Conservation (phyloP, 106 monocot genomes). For the Narthecium ossifragum region DNA sequence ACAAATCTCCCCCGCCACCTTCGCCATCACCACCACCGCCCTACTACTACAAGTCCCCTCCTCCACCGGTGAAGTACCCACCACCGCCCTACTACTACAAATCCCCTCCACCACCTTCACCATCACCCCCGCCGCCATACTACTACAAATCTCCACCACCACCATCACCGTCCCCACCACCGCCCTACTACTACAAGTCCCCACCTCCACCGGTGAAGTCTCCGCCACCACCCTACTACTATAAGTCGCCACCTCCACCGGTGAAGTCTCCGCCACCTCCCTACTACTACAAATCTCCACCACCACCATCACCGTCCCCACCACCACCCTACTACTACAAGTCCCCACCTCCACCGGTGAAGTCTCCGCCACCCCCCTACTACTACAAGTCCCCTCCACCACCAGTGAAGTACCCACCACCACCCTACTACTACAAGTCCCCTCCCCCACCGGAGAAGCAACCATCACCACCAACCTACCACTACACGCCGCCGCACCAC, state of each 20-base stretch:
- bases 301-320: not conserved
- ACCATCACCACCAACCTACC: not conserved
- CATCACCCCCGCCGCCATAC: not conserved
- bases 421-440: not conserved
- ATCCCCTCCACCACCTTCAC: not conserved
- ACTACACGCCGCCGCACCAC: not conserved
- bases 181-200: slow-evolving; percentile 9
- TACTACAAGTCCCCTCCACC: not conserved
- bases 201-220: slow-evolving; percentile 6
- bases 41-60: not conserved
- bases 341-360: not conserved
- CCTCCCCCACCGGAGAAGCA: not conserved
- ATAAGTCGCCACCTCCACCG: not conserved
- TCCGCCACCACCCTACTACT: slow-evolving; percentile 1
- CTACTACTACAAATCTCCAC: not conserved
- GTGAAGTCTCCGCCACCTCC: not conserved
- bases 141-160: slow-evolving; percentile 15
- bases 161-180: slow-evolving; percentile 12
- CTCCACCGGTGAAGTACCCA: not conserved
- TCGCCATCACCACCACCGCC: not conserved
- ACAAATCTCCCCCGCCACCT: not conserved
- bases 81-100: not conserved
- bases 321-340: not conserved
- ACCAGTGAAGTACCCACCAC: not conserved
- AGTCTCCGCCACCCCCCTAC: not conserved